These are phyloP conservation scores for Stenogyne calaminthoides DNA, from an alignment of 305 asterid genomes.

Conservation along the genomic window DNA sequence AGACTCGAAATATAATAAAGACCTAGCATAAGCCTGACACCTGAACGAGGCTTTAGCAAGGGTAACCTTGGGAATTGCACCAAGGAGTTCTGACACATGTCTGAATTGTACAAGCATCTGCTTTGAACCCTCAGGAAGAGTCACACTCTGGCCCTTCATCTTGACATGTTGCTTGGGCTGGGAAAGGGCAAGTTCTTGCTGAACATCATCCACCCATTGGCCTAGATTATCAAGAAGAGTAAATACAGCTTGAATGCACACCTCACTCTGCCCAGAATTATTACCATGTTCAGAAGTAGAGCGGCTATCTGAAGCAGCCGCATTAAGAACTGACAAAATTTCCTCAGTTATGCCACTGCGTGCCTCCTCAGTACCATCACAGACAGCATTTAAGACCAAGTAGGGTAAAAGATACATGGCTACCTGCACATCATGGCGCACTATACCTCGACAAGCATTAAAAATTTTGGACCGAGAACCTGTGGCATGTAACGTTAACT, in stretches of 20 bases:
- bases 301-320: constrained; percentile 72
- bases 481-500: constrained; percentile 81
- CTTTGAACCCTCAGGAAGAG: constrained; percentile 47
- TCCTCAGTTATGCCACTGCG: constrained; percentile 85
- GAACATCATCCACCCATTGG: constrained; percentile 97
- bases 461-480: constrained; percentile 87
- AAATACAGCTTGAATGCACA: constrained; percentile 96
- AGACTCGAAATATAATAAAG: constrained; percentile 89
- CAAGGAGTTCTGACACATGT: constrained; percentile 79
- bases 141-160: constrained; percentile 55
- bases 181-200: constrained; percentile 86
- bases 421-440: constrained; percentile 92
- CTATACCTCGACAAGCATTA: constrained; percentile 96
- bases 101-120: constrained; percentile 76
- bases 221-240: constrained; percentile 98
- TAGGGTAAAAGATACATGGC: constrained; percentile 98
- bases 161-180: constrained; percentile 68
- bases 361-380: constrained; percentile 92
- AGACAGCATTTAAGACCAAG: constrained; percentile 84
- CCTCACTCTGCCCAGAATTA: constrained; percentile 83
- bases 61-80: constrained; percentile 88
- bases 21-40: constrained; percentile 98
- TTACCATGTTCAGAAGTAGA: constrained; percentile 54
- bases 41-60: constrained; percentile 96
- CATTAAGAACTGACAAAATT: constrained; percentile 83